Conservation (phyloP, 108 stramenopile species). For the Conticribra weissflogii region DNA sequence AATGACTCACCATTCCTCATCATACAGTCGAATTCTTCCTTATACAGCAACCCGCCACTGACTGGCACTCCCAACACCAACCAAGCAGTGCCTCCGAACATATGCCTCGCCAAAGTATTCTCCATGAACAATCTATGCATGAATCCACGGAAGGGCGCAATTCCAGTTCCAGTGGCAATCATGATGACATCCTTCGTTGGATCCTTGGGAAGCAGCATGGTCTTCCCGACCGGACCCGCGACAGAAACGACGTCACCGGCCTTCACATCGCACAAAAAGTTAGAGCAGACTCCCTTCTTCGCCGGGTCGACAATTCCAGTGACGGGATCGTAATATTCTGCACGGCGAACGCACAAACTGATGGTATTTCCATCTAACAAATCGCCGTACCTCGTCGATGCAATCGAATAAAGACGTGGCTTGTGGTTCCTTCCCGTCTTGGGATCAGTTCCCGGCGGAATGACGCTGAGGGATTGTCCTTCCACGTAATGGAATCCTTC, state of each 20-base stretch:
- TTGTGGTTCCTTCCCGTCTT: slow-evolving; percentile 65
- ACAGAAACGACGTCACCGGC: slow-evolving; percentile 68
- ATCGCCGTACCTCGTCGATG: slow-evolving; percentile 88
- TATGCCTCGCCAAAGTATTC: slow-evolving; percentile 79
- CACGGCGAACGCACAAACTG: slow-evolving; percentile 85
- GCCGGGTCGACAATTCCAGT: slow-evolving; percentile 62
- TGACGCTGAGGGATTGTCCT: slow-evolving; percentile 83
- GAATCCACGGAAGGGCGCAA: slow-evolving; percentile 89
- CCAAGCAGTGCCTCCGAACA: slow-evolving; percentile 77
- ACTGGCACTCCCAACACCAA: slow-evolving; percentile 83
- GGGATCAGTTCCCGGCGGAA: slow-evolving; percentile 70
- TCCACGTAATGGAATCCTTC: slow-evolving; percentile 87
- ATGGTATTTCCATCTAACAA: slow-evolving; percentile 77
- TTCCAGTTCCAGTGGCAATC: slow-evolving; percentile 91
- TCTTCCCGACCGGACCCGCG: slow-evolving; percentile 89
- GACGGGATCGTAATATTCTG: slow-evolving; percentile 75
- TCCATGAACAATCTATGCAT: slow-evolving; percentile 86
- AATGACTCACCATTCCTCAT: slow-evolving; percentile 46
- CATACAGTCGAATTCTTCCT: slow-evolving; percentile 81
- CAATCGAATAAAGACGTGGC: slow-evolving; percentile 88
- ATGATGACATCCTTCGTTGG: slow-evolving; percentile 79
- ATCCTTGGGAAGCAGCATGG: slow-evolving; percentile 84
- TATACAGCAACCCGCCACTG: slow-evolving; percentile 78
- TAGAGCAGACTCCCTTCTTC: slow-evolving; percentile 81
- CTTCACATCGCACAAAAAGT: slow-evolving; percentile 70